Evolutionary conservation across 164 flowering plant genomes (phyloP), one percentile per base, ranked within the genome.

Genomic region (Euptelea pleiosperma): DNA sequence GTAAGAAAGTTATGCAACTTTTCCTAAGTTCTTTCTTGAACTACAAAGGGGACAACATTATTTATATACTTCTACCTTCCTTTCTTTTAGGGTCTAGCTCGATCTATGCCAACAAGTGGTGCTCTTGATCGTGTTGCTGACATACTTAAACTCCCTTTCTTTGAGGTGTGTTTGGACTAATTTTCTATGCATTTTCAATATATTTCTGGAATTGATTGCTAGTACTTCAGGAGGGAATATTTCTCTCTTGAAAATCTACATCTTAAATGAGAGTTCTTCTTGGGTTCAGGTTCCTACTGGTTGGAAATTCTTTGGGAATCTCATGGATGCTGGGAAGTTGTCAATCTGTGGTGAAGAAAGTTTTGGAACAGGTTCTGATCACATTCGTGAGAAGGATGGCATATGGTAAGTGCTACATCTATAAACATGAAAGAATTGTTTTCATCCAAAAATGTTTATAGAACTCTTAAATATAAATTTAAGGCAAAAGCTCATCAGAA

Each of bases 311-410:
- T 94, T 94, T 68, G 99, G 96, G 18, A 94, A 94, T 67, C 89
- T 94, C 26, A 94, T 94, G 99, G 99, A 94, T 82, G 91, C 91
- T 43, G 98, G 87, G 28, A 87, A 84, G 64, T 73, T 91, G 82
- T 94, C 99, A 15, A 81, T 94, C 39, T 94, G 99, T 66, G 99
- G 99, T 25, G 99, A 94, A 80, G 99, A 94, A 74, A 94, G 99
- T 80, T 94, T 94, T 66, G 99, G 99, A 60, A 94, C 99, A n/a
- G 98, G 99, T 54, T 94, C 99, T 67, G 97, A 94, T 71, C 99
- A 94, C 75, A 84, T 94, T 35, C 96, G 99, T 43, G 99, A 94
- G 77, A 94, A 94, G 79, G 99, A 94, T 81, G 99, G 99, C 58
- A 89, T 94, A 65, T 94, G 99, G 99, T 92, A 83, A 68, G 16